phyloP scores from a whole-genome alignment of 345 rosid genomes.

The Fremontodendron californicum region DNA sequence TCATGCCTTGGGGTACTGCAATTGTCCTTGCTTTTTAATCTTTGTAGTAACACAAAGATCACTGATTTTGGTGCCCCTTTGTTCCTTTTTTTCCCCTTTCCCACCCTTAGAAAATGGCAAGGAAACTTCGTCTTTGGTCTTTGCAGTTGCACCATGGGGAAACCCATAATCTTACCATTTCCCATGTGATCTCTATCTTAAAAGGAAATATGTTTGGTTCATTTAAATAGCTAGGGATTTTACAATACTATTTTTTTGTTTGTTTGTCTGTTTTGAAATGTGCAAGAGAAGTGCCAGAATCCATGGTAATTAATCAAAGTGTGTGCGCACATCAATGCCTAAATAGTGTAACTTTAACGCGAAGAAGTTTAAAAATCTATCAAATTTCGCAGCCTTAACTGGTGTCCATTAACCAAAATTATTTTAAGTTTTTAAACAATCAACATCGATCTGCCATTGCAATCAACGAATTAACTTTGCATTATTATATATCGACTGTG shows the following conservation, averaged over 20 bases:
- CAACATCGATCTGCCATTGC: background rate
- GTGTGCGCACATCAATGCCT: background rate
- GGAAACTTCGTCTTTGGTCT: background rate
- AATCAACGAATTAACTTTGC: background rate
- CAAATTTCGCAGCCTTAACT: constrained; percentile 26
- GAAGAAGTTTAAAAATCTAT: constrained; percentile 15
- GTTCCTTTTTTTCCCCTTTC: background rate
- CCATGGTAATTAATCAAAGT: background rate
- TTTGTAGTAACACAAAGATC: constrained; percentile 35
- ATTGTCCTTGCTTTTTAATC: constrained; percentile 21
- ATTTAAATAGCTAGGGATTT: background rate
- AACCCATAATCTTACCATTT: background rate
- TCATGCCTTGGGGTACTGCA: constrained; percentile 36
- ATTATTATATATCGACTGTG: background rate
- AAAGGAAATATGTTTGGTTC: constrained; percentile 21
- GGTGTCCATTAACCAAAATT: constrained; percentile 20
- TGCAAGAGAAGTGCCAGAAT: constrained; percentile 1
- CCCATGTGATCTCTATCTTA: background rate
- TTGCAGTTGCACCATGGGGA: background rate
- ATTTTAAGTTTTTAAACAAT: background rate
- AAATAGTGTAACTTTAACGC: constrained; percentile 17
- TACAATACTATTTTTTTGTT: background rate
- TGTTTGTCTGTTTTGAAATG: background rate
- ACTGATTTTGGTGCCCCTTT: constrained; percentile 13
- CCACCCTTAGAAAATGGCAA: background rate